Conservation (phyloP, 768 basidiomycete genomes). For the Boletus coccyginus region DNA sequence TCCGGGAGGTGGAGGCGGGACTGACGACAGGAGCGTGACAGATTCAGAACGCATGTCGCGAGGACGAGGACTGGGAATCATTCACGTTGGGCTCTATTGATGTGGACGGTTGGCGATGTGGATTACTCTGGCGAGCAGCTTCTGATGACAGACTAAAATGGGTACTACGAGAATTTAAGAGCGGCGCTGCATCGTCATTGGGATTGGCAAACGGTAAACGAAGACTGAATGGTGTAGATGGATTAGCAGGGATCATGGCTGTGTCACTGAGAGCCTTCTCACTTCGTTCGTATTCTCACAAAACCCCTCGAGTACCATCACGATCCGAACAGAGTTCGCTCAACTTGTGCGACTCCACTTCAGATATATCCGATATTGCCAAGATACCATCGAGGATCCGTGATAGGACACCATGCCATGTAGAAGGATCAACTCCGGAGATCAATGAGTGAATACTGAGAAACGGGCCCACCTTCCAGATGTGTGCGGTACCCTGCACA, state of each 20-base stretch:
- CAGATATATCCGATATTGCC: constrained; percentile 81
- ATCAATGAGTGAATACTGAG: not conserved
- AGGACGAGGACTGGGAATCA: constrained; percentile 28
- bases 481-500: constrained; percentile 59
- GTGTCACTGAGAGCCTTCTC: constrained; percentile 12
- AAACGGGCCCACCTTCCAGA: constrained; percentile 62
- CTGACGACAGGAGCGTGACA: constrained; percentile 38
- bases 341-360: constrained; percentile 78
- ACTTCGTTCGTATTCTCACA: constrained; percentile 60
- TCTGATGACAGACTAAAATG: too few species aligned
- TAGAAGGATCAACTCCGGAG: constrained; percentile 60
- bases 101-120: constrained; percentile 33
- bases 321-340: constrained; percentile 76
- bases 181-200: too few species aligned
- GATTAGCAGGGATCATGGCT: not conserved
- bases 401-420: constrained; percentile 56
- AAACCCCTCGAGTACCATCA: constrained; percentile 81
- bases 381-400: constrained; percentile 74
- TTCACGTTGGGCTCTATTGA: constrained; percentile 21
- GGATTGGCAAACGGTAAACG: constrained; percentile 56
- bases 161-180: too few species aligned
- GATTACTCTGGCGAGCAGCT: too few species aligned
- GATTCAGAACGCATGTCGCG: constrained; percentile 54
- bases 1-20: constrained; percentile 44
- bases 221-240: constrained; percentile 42